phyloP scores from a whole-genome alignment of 768 basidiomycete species.

The Boletus rex-veris region DNA sequence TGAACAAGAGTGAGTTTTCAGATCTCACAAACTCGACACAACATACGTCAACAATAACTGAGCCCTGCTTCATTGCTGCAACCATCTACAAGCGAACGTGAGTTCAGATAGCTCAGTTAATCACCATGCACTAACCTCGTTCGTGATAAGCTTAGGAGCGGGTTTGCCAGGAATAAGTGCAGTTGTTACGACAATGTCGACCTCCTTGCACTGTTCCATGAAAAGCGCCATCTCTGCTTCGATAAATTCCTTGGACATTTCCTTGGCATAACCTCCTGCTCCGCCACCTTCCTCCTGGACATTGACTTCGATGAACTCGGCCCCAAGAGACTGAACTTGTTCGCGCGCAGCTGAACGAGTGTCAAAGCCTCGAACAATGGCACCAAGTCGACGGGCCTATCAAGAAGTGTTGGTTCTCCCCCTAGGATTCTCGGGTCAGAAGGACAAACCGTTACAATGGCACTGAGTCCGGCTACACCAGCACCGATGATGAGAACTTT shows the following conservation, averaged over 20 bases:
- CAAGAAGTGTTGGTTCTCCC: not conserved
- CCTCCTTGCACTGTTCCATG: conserved; percentile 83
- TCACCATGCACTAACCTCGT: conserved; percentile 40
- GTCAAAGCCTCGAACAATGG: conserved; percentile 87
- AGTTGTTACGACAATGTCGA: conserved; percentile 87
- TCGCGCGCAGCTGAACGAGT: conserved; percentile 82
- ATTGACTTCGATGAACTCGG: conserved; percentile 83
- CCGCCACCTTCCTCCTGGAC: conserved; percentile 81
- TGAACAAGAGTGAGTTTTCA: conserved; percentile 15
- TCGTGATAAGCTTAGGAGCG: conserved; percentile 80
- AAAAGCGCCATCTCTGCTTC: conserved; percentile 88
- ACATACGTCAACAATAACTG: conserved; percentile 72
- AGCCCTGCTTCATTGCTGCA: conserved; percentile 88
- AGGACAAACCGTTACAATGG: conserved; percentile 69
- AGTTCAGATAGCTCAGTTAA: not conserved
- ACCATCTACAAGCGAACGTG: conserved; percentile 51
- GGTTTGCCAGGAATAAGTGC: conserved; percentile 85
- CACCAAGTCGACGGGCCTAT: conserved; percentile 78
- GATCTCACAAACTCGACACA: not conserved
- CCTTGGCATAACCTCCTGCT: conserved; percentile 83
- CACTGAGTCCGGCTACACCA: conserved; percentile 85
- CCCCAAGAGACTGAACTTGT: conserved; percentile 87
- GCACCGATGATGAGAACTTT: conserved; percentile 87
- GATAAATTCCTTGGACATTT: conserved; percentile 88
- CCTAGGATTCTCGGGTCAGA: not conserved